Percentiles rank a stretch among this genome's conserved stretches.
phyloP scores from a whole-genome alignment of 805 yeast genomes.

The Pichia ethanolica region DNA sequence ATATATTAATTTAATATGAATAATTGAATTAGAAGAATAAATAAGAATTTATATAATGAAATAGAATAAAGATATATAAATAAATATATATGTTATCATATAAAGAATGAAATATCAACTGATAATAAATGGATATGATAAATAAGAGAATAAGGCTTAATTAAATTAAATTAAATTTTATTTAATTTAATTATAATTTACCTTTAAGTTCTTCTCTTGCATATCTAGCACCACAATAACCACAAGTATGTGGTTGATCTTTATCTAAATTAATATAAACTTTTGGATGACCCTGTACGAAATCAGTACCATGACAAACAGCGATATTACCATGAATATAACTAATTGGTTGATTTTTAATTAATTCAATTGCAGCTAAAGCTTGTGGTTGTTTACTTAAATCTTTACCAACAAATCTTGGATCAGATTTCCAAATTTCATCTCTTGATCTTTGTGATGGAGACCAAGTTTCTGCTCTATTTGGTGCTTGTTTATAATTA shows the following conservation, averaged over 20 bases:
- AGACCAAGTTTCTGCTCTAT: constrained; percentile 66
- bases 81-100: neutral
- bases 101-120: too few species aligned
- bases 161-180: neutral
- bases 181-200: constrained; percentile 7
- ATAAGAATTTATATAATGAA: neutral
- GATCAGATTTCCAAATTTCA: constrained; percentile 45
- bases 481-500: constrained; percentile 57
- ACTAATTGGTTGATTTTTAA: constrained; percentile 64
- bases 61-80: neutral
- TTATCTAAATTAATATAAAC: constrained; percentile 74
- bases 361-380: constrained; percentile 77
- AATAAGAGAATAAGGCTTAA: too few species aligned
- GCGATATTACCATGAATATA: constrained; percentile 56
- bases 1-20: neutral
- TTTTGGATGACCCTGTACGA: constrained; percentile 79
- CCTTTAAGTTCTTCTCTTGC: constrained; percentile 45
- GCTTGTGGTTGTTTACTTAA: constrained; percentile 67
- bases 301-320: constrained; percentile 76
- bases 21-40: neutral
- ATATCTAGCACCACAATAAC: constrained; percentile 71
- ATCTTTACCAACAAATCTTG: constrained; percentile 68
- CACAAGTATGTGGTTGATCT: constrained; percentile 66
- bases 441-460: constrained; percentile 54
- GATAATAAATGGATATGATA: too few species aligned